Evolutionary conservation across 2,329 filamentous ascomycete species (phyloP), one percentile per base, ranked within the genome.

Genomic region (Didymosphaeria variabile): DNA sequence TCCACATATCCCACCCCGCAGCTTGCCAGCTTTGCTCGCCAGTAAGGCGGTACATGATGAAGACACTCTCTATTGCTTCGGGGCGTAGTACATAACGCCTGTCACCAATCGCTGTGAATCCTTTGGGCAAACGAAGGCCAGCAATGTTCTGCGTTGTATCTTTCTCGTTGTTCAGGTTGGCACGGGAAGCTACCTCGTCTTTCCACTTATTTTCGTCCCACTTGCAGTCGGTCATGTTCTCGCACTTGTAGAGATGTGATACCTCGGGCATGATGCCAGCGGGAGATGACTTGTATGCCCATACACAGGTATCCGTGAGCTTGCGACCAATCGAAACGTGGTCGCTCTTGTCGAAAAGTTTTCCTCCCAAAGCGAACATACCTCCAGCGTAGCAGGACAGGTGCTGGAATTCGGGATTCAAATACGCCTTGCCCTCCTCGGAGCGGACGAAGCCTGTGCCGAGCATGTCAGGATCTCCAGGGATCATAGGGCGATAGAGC

Each of bases 261-360:
- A 80, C 74, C 70, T 89, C 87, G 1, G 87, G 86, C 87, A 89
- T 89, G 60, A 89, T 84, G 5, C 87, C 86, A 2, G 84, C 79
- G 1, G 83, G 82, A 5, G 84, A 84, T 10, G 81, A 78, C 64
- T 84, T 81, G 72, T 89, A 89, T 0, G 86, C 83, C 86, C 86
- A 89, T n/a, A 88, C 83, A 69, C 87, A 89, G 3, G 84, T 85
- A 58, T 89, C 83, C 0, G 86, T 85, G 49, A 89, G 77, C 67
- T 87, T 85, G 46, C 81, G 79, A 12, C 85, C 87, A 55, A 88
- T 82, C 0, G 82, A 77, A 62, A 89, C 77, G 66, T 89, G 86
- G 17, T 77, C 76, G 2, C 83, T 75, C n/a, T 85, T 79, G 15
- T 81, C 76, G 71, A 88, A 88, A 1, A 88, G 69, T 67, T 84